A percentile compares a stretch with the other conserved stretches of the same genome.
phyloP scores from a whole-genome alignment of 371 early-diverging fungal species.

The Zychaea mexicana region DNA sequence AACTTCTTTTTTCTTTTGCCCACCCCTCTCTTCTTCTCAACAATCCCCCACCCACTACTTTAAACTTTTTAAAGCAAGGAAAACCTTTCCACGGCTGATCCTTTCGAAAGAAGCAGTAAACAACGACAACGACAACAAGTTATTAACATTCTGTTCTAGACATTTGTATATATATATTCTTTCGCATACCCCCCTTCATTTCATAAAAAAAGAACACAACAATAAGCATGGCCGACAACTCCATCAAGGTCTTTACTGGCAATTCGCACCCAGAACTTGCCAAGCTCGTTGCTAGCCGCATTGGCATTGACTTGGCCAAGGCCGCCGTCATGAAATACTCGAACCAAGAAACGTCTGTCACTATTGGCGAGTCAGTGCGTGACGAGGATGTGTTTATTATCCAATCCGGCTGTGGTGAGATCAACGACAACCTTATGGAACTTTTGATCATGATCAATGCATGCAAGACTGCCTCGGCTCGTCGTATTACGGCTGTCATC shows the following conservation, averaged over 20 bases:
- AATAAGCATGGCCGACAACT: conserved; percentile 46
- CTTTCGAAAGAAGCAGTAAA: too few species aligned
- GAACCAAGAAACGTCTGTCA: conserved; percentile 96
- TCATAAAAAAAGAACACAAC: too few species aligned
- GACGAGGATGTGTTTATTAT: conserved; percentile 92
- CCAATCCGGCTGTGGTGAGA: conserved; percentile 89
- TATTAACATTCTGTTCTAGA: neutral
- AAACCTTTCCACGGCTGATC: neutral
- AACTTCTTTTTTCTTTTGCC: neutral
- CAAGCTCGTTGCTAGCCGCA: conserved; percentile 82
- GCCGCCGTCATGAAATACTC: conserved; percentile 92
- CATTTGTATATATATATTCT: neutral
- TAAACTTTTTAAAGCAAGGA: neutral
- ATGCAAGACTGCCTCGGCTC: conserved; percentile 95
- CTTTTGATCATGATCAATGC: conserved; percentile 95
- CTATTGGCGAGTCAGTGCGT: conserved; percentile 96
- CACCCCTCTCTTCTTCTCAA: neutral
- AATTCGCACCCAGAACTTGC: conserved; percentile 96
- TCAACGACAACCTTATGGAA: conserved; percentile 96
- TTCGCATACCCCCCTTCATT: conserved; percentile 7
- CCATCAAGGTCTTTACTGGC: conserved; percentile 94
- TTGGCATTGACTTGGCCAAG: conserved; percentile 90
- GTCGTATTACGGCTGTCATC: conserved; percentile 94
- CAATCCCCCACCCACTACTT: neutral
- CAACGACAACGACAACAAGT: neutral